Evolutionary conservation across 768 basidiomycete species (phyloP), one percentile per base, ranked within the genome.

Genomic region (Macrolepiota dolichaula): DNA sequence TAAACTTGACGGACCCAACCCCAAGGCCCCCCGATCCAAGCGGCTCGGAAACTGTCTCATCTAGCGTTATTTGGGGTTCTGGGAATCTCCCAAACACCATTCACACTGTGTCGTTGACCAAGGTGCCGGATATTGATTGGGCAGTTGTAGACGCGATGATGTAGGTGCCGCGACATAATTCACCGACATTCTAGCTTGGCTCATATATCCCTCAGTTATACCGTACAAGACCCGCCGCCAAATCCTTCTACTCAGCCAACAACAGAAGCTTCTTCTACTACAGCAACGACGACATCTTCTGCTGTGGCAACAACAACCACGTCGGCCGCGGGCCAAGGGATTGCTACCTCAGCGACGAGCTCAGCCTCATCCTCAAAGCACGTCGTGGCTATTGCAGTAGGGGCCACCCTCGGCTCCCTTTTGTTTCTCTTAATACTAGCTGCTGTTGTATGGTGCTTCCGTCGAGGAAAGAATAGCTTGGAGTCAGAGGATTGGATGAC

Each of bases 31-130:
- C 74, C 15, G 73, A 74, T 64, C 71, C 70, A 50, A 69, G 65
- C 52, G 76, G 77, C 13, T 65, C 72, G 15, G 79, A 79, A 62
- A 78, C 76, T 22, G 75, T 76, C 22, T 68, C 69, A 62, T 76
- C 72, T 36, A 61, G 64, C 0, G 76, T 75, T 1, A 71, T 78
- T 1, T 80, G 79, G 79, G 65, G 69, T 32, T 70, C 71, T 13
- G 69, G 59, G 11, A 68, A 67, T 2, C 66, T 80, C 47, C 55
- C 62, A n/a, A 73, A 78, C 47, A 69, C 67, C 10, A 60, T 64
- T 42, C 79, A 80, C 63, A 76, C 67, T 3, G 67, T 80, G n/a
- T 64, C 68, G n/a, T 69, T 80, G 24, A 77, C 74, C 1, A 73
- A 76, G 19, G 74, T 73, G 25, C 47, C 63, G 2, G 71, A 71